phyloP scores from a whole-genome alignment of 176 grass and related monocot genomes.

The Aegilops tauschii region DNA sequence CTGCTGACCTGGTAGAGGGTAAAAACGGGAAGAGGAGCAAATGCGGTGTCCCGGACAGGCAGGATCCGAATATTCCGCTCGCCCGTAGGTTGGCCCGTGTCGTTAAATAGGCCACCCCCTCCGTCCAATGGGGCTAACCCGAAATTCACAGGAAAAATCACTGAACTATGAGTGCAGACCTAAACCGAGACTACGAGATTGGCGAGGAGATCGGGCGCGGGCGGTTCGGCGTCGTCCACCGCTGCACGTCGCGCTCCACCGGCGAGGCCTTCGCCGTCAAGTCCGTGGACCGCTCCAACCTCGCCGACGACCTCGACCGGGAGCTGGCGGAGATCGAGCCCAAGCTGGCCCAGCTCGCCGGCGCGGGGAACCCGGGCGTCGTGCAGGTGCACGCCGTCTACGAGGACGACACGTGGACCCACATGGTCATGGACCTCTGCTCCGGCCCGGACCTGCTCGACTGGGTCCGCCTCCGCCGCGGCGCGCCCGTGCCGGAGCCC shows the following conservation, averaged over 20 bases:
- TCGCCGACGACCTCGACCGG: conserved; percentile 67
- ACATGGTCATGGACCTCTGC: conserved; percentile 79
- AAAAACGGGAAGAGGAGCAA: neutral
- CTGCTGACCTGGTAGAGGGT: neutral
- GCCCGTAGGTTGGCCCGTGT: neutral
- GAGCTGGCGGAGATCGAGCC: conserved; percentile 60
- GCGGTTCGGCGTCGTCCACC: conserved; percentile 74
- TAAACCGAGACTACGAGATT: conserved; percentile 71
- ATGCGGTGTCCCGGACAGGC: neutral
- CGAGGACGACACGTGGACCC: conserved; percentile 67
- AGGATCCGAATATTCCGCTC: conserved; percentile 52
- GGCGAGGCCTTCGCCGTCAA: conserved; percentile 77
- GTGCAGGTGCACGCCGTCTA: conserved; percentile 71
- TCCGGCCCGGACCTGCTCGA: conserved; percentile 70
- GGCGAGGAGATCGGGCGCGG: conserved; percentile 75
- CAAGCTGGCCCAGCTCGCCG: conserved; percentile 60
- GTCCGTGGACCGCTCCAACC: conserved; percentile 68
- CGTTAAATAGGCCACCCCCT: conserved; percentile 37
- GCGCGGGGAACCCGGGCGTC: conserved; percentile 64
- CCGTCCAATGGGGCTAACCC: neutral
- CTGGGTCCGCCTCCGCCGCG: conserved; percentile 58
- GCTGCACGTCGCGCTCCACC: conserved; percentile 59
- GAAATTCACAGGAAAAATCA: neutral
- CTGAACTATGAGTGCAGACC: conserved; percentile 53
- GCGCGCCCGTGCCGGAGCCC: conserved; percentile 55